Percentiles rank a stretch among this genome's conserved stretches.
Evolutionary conservation across 2,329 filamentous ascomycete species (phyloP).

Genomic region (Didymella keratinophila): DNA sequence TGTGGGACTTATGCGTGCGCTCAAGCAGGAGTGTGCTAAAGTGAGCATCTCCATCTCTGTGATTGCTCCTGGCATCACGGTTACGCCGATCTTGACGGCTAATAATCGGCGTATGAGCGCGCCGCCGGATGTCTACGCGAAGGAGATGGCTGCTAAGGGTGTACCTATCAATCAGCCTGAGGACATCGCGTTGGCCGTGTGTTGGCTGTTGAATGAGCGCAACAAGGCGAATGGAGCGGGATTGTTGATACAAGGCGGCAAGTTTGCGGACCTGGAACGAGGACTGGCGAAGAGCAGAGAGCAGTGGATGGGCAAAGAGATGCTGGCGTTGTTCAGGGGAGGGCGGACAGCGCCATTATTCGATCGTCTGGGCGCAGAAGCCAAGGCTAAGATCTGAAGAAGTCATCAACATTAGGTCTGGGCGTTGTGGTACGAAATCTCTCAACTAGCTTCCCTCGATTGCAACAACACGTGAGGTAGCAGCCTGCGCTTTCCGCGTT

Average conservation of each 20-base stretch:
- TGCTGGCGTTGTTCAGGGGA: conserved; percentile 58
- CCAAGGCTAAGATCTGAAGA: conserved; percentile 35
- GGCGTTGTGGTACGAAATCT: too few species aligned
- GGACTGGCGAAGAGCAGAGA: conserved; percentile 56
- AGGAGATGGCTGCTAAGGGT: conserved; percentile 54
- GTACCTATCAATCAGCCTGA: conserved; percentile 59
- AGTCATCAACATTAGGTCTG: too few species aligned
- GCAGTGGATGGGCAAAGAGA: conserved; percentile 60
- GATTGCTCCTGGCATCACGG: conserved; percentile 59
- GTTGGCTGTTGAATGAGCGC: conserved; percentile 56
- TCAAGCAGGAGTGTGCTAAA: conserved; percentile 59
- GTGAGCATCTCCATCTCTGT: conserved; percentile 56
- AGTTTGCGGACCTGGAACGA: conserved; percentile 55
- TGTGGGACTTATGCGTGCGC: conserved; percentile 59
- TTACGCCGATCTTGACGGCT: conserved; percentile 54
- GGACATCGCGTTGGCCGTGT: conserved; percentile 55
- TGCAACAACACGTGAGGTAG: too few species aligned
- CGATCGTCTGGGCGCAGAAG: conserved; percentile 34
- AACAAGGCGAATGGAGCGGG: conserved; percentile 56
- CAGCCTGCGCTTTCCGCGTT: too few species aligned
- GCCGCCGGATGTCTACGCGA: conserved; percentile 52
- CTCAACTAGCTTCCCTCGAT: too few species aligned
- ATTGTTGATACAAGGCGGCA: conserved; percentile 56
- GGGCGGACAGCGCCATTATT: conserved; percentile 51
- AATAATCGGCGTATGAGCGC: conserved; percentile 43